Conservation (phyloP, 306 rosid species). For the Fragaria nilgerrensis region DNA sequence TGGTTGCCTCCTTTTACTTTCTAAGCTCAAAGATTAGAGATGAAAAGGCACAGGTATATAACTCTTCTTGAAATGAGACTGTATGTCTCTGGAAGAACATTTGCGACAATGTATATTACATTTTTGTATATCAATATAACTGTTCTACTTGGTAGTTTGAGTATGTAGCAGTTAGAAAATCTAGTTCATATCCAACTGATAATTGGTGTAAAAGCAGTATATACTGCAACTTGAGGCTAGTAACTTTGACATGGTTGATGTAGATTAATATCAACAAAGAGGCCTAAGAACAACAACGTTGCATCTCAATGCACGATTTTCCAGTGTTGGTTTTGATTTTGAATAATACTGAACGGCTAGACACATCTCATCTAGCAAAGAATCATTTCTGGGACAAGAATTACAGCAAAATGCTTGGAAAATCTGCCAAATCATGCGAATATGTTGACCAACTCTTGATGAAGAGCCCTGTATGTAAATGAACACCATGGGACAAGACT, state of each 20-base stretch:
- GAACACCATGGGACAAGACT: no score
- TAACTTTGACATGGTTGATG: neutral
- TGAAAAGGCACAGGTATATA: constrained; percentile 9
- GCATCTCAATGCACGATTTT: neutral
- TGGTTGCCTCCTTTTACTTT: constrained; percentile 64
- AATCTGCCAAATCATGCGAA: no score
- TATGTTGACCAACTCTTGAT: no score
- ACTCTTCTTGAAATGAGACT: neutral
- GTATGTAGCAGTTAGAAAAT: neutral
- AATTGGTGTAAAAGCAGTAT: neutral
- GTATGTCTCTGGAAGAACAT: neutral
- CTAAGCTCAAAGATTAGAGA: constrained; percentile 56
- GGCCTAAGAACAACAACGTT: no score
- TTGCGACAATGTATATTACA: neutral
- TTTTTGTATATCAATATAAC: neutral
- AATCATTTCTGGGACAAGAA: no score
- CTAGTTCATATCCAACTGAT: neutral
- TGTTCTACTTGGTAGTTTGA: neutral
- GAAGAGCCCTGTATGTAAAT: no score
- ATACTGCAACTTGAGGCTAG: neutral
- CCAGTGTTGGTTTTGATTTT: neutral
- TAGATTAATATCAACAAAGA: no score
- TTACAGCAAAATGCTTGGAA: no score
- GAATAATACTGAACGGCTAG: no score
- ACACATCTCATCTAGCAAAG: no score